phyloP scores from a whole-genome alignment of 495 filamentous ascomycete genomes.

The Neurospora sp. region DNA sequence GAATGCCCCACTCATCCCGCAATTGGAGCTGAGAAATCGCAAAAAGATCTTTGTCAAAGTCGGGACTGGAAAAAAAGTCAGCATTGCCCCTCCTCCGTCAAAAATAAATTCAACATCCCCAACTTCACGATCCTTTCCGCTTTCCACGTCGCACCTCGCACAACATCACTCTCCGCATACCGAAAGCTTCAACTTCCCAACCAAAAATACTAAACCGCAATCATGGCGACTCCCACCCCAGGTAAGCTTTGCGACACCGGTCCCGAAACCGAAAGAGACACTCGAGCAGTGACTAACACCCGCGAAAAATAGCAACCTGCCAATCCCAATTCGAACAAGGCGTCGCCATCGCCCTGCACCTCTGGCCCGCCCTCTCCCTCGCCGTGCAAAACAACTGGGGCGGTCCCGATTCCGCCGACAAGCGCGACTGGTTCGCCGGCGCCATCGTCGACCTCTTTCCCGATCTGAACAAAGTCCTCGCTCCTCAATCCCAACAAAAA shows the following conservation, averaged over 20 bases:
- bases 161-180: not conserved
- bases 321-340: slow-evolving; percentile 66
- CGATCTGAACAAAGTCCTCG: slow-evolving; percentile 37
- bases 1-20: not conserved
- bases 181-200: not conserved
- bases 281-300: slow-evolving; percentile 9
- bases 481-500: slow-evolving; percentile 9
- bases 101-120: not conserved
- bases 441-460: slow-evolving; percentile 73
- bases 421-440: slow-evolving; percentile 94
- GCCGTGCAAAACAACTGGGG: slow-evolving; percentile 85
- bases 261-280: not conserved
- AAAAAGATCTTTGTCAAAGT: slow-evolving; percentile 5
- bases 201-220: not conserved
- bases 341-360: slow-evolving; percentile 66
- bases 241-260: slow-evolving; percentile 2
- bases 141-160: not conserved
- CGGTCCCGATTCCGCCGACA: slow-evolving; percentile 72
- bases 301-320: slow-evolving; percentile 49
- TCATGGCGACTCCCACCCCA: slow-evolving; percentile 8
- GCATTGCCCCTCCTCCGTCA: not conserved
- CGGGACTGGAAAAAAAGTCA: not conserved
- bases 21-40: not conserved
- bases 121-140: not conserved
- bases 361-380: slow-evolving; percentile 78